Base-by-base conservation (phyloP, 257 asterid genomes). In the Henckelia pumila region DNA sequence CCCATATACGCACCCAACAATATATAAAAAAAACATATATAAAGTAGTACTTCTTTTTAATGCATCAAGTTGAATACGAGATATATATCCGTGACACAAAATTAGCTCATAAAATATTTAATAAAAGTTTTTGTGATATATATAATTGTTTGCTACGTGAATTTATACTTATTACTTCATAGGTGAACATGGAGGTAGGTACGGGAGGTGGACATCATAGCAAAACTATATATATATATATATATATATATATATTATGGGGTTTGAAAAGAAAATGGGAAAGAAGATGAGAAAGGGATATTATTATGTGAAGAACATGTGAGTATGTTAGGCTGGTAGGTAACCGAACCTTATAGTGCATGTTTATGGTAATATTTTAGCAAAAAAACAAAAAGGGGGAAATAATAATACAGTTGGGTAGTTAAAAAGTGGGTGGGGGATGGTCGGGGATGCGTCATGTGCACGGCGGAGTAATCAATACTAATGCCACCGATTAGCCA, bases 301-400 rank as follows among this genome's bases (percentile, higher is more conserved):
- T n/a, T n/a, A n/a, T n/a, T n/a, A 16, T 47, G 4, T 33, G 10
- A 32, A 33, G 28, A 25, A 33, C 66, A 61, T 20, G 66, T 33
- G 66, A 33, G 7, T 13, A 21, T 33, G 53, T 61, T 61, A 30
- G 66, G 66, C 53, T 61, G 66, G 66, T 33, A 61, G 55, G 55
- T 47, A 47, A 47, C 55, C 55, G 21, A 47, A 47, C 55, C 55
- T 14, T 0, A 4, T 5, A 47, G 8, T 47, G 21, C 21, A 47
- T 47, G 21, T 47, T 47, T 47, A 5, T 4, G 21, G 55, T 47
- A 16, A 47, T 44, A 44, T 44, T 44, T 44, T 16, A 44, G 5
- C 50, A 44, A 44, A 14, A 44, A 44, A 44, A 44, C 20, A 44
- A 16, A 47, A 16, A 14, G 52, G 55, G 20, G 55, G 55, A 3